A percentile compares a stretch with the other conserved stretches of the same genome.
Evolutionary conservation across 768 basidiomycete species (phyloP).

Genomic region (Mycena galericulata): DNA sequence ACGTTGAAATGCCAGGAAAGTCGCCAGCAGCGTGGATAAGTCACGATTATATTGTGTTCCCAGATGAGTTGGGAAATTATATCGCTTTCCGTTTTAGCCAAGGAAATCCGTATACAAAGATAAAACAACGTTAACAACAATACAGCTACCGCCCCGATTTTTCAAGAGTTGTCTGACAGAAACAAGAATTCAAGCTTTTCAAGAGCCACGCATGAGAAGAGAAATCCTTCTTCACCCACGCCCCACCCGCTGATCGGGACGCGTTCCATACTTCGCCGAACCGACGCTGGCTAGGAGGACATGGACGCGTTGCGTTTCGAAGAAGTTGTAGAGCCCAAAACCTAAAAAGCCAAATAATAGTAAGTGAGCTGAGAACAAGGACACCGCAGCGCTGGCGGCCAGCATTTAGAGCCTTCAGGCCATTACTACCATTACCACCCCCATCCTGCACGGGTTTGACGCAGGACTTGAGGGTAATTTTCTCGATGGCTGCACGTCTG

Average conservation of each 20-base stretch:
- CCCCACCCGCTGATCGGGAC: conserved; percentile 63
- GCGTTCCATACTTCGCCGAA: conserved; percentile 63
- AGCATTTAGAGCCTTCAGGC: conserved; percentile 65
- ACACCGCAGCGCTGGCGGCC: conserved; percentile 64
- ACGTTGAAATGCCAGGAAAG: too few species aligned
- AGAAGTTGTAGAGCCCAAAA: conserved; percentile 66
- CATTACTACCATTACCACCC: conserved; percentile 62
- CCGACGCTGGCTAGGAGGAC: conserved; percentile 61
- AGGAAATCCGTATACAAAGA: too few species aligned
- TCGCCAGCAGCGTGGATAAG: too few species aligned
- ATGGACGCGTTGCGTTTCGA: conserved; percentile 71
- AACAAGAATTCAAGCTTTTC: conserved; percentile 25
- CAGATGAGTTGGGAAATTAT: too few species aligned
- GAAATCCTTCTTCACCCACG: conserved; percentile 71
- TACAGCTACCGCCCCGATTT: too few species aligned
- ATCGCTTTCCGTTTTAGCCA: too few species aligned
- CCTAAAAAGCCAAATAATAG: conserved; percentile 53
- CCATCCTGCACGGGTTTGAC: conserved; percentile 64
- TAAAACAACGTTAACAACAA: too few species aligned
- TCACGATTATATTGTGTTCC: too few species aligned
- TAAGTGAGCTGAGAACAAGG: conserved; percentile 25
- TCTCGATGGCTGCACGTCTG: conserved; percentile 56
- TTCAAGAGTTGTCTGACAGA: not conserved
- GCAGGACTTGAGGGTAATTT: conserved; percentile 57
- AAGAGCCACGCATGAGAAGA: conserved; percentile 53